Base-by-base conservation (phyloP, 257 asterid species). In the Verbascum thapsus region DNA sequence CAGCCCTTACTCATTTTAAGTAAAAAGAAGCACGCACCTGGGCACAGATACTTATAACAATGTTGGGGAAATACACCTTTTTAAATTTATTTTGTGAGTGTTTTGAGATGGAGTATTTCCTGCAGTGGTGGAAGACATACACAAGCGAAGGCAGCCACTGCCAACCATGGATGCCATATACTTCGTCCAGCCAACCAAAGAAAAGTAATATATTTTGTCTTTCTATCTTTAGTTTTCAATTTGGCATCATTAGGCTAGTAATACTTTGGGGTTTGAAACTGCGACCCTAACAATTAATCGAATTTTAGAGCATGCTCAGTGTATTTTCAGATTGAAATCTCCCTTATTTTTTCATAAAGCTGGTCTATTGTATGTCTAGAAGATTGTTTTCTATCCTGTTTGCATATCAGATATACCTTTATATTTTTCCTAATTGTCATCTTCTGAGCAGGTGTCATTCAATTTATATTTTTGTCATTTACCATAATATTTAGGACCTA, bases 111-210 rank as follows among this genome's bases (percentile, higher is more conserved):
- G 41, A 53, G 56, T 54, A 69, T 72, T 51, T 34, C 70, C 58
- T 74, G 73, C 87, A 85, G 92, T 85, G 81, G 88, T 82, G 64
- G 92, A 85, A 74, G 92, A 85, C 72, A 82, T 85, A 70, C 76
- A 85, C 69, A 80, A 76, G 78, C 75, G 86, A 58, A 69, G 92
- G 58, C 92, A 85, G 57, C 85, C 88, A 22, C 73, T 85, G 52
- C 87, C 85, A 52, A 71, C 86, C 41, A 82, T 82, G 88, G 88
- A 80, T 69, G 92, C 92, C 54, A 76, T 85, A 77, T 85, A 85
- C 72, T 85, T 85, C 76, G 76, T 85, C 74, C 92, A 77, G 77
- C 92, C 92, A 71, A 82, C 86, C 66, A 74, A 76, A 74, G 88
- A 85, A 58, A 85, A 85, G 92, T 85, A 82, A 77, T 3, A 4